Base-by-base conservation (phyloP, 371 early-diverging fungal species). In the Nematocida homosporus region DNA sequence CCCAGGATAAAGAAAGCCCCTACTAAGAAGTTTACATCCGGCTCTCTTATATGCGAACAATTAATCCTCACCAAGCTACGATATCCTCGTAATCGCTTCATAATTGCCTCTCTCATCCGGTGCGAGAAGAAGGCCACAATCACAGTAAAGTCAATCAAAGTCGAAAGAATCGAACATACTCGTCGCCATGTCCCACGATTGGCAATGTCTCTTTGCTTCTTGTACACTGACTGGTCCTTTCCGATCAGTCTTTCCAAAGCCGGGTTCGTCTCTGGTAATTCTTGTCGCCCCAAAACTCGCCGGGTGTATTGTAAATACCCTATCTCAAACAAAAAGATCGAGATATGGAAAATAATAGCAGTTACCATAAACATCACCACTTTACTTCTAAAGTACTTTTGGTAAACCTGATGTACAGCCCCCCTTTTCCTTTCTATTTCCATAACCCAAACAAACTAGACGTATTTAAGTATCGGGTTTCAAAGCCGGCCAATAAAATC, bases 381-480 rank as follows among this genome's bases (percentile, higher is more conserved):
- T 32, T 44, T 59, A 38, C 75, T 72, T 1, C 35, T 44, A 37
- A 72, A 61, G 53, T 72, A 72, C 34, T 42, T 18, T 25, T 13
- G 60, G 34, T 60, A 72, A 20, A 42, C 60, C 38, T 35, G 30
- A 32, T 59, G 63, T n/a, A 20, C 27, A 20, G 23, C 37, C 23
- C 35, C 54, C 25, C 63, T 34, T 32, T 25, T 63, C 13, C 35
- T n/a, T 29, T 44, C 60, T 37, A 35, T 52, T 8, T 48, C 47
- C 75, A 72, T 72, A 52, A 61, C 37, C 77, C 60, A 44, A 72
- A 72, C 63, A 72, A 72, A 60, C 32, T 35, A 2, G 5, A 44
- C 56, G 23, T 72, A 61, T 72, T 72, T 72, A 72, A 72, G 29
- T 27, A 32, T n/a, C 6, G 18, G 27, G 75, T 72, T 72, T 72